A percentile compares a stretch with the other conserved stretches of the same genome.
Conservation (phyloP, 2,329 filamentous ascomycete genomes). For the Trichoderma aggressivum region DNA sequence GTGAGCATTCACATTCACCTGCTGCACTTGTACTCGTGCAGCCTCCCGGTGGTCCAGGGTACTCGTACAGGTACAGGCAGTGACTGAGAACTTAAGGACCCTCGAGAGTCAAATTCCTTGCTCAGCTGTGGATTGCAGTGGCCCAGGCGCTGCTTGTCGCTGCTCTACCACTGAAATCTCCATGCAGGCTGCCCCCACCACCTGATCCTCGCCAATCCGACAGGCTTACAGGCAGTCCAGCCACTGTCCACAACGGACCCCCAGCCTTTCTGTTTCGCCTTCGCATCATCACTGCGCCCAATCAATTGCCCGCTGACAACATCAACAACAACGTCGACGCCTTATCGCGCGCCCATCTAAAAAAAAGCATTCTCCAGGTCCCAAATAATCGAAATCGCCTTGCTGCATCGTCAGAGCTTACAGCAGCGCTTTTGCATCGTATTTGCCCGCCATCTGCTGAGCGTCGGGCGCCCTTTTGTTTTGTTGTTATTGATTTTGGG, state of each 20-base stretch:
- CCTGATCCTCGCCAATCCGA: slow-evolving; percentile 8
- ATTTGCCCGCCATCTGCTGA: not conserved
- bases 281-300: slow-evolving; percentile 5
- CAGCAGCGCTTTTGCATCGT: not conserved
- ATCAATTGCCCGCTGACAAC: slow-evolving; percentile 16
- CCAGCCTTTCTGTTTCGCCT: slow-evolving; percentile 21
- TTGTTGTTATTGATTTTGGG: not conserved
- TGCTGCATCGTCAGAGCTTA: not conserved
- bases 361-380: not conserved
- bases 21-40: not conserved
- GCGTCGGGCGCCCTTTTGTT: not conserved
- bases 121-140: slow-evolving; percentile 4
- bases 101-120: not conserved
- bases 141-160: not conserved
- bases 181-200: not conserved
- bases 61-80: not conserved
- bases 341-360: slow-evolving; percentile 5
- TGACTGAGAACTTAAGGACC: not conserved
- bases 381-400: not conserved
- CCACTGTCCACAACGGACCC: slow-evolving; percentile 15
- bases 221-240: slow-evolving; percentile 11
- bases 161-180: not conserved
- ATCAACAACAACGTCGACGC: slow-evolving; percentile 6
- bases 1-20: not conserved
- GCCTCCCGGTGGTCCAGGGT: not conserved